Percentiles rank a stretch among this genome's conserved stretches.
Conservation (phyloP, 495 filamentous ascomycete species). For the Hypoxylon crocopeplum region DNA sequence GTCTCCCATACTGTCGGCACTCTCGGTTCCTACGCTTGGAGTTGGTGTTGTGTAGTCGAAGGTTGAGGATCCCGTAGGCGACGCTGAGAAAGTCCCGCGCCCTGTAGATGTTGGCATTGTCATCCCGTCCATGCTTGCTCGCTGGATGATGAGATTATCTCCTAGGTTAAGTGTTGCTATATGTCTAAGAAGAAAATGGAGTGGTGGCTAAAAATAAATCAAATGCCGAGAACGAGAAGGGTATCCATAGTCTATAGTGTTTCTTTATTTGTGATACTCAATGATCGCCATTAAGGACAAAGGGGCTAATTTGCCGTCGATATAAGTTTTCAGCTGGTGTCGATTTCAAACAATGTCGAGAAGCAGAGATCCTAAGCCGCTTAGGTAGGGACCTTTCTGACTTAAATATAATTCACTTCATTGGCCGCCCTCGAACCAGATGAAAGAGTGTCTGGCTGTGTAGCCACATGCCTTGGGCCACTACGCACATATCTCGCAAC, state of each 20-base stretch:
- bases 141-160: no score
- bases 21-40: background rate
- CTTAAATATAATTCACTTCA: no score
- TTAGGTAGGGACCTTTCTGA: no score
- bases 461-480: no score
- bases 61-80: constrained; percentile 1
- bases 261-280: constrained; percentile 14
- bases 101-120: constrained; percentile 9
- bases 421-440: no score
- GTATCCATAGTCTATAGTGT: background rate
- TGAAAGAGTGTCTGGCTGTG: background rate
- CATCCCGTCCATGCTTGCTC: constrained; percentile 20
- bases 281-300: constrained; percentile 9
- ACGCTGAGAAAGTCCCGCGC: background rate
- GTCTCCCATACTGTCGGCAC: background rate
- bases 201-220: background rate
- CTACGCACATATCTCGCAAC: background rate
- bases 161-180: no score
- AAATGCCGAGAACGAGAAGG: background rate
- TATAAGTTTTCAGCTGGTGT: background rate
- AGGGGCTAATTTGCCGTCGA: background rate
- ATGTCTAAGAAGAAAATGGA: no score
- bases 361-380: no score
- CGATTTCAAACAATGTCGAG: background rate
- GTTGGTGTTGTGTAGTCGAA: constrained; percentile 1